A percentile compares a stretch with the other conserved stretches of the same genome.
Conservation (phyloP, 176 grass and related monocot genomes). For the Alloteropsis semialata region DNA sequence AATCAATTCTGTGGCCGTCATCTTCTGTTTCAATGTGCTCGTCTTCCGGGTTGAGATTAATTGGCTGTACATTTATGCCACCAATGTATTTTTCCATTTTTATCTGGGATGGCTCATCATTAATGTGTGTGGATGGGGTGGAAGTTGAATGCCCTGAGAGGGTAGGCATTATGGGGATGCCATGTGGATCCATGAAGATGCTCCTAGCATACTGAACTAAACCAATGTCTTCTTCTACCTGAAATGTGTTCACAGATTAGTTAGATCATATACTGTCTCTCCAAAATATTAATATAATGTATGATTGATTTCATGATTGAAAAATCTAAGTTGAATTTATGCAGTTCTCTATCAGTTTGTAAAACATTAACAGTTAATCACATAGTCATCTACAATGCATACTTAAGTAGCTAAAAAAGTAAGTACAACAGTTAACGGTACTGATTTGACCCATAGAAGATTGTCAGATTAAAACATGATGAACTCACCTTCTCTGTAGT, state of each 20-base stretch:
- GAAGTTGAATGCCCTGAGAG: slow-evolving; percentile 79
- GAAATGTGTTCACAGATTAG: slow-evolving; percentile 4
- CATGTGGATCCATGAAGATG: slow-evolving; percentile 59
- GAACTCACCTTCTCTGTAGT: slow-evolving; percentile 62
- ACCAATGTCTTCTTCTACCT: slow-evolving; percentile 74
- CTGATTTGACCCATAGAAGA: background rate
- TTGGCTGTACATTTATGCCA: background rate
- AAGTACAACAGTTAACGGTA: too few relatives aligned
- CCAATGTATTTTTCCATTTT: background rate
- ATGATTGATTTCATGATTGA: background rate
- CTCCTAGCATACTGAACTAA: slow-evolving; percentile 60
- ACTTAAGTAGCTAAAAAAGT: background rate
- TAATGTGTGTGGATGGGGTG: slow-evolving; percentile 38
- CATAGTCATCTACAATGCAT: background rate
- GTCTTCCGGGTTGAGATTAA: background rate
- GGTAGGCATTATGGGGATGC: slow-evolving; percentile 44
- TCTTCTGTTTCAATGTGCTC: background rate
- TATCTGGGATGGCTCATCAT: slow-evolving; percentile 2
- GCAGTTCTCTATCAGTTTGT: background rate
- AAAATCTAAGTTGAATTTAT: background rate
- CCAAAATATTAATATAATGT: background rate
- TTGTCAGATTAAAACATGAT: background rate
- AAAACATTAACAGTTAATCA: background rate
- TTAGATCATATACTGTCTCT: background rate
- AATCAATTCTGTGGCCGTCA: slow-evolving; percentile 13